phyloP scores from a whole-genome alignment of 2,329 filamentous ascomycete species.

The Penicillium expansum region DNA sequence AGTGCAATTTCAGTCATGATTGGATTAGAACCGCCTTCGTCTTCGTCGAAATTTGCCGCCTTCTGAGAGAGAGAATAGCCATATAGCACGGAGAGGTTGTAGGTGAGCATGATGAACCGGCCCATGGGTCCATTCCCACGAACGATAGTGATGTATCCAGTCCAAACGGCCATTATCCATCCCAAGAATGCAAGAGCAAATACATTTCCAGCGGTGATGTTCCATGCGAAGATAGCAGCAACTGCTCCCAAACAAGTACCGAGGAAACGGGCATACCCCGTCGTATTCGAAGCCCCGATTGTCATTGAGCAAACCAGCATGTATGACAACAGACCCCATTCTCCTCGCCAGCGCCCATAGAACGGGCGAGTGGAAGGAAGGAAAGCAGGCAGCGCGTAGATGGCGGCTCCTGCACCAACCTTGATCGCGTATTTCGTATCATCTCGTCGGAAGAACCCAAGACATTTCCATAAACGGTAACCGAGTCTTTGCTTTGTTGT shows the following conservation, averaged over 20 bases:
- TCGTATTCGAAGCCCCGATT: slow-evolving; percentile 92
- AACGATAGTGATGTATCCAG: slow-evolving; percentile 86
- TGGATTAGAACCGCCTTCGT: slow-evolving; percentile 80
- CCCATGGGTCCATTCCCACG: slow-evolving; percentile 84
- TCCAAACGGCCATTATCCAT: slow-evolving; percentile 74
- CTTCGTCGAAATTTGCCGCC: slow-evolving; percentile 70
- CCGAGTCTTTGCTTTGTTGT: slow-evolving; percentile 32
- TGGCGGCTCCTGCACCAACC: slow-evolving; percentile 81
- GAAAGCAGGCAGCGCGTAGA: slow-evolving; percentile 89
- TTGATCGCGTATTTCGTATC: slow-evolving; percentile 82
- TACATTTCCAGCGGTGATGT: slow-evolving; percentile 69
- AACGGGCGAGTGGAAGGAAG: slow-evolving; percentile 71
- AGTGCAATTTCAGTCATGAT: slow-evolving; percentile 83
- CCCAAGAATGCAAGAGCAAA: slow-evolving; percentile 75
- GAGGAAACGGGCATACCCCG: slow-evolving; percentile 78
- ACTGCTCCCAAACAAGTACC: slow-evolving; percentile 80
- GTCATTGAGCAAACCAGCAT: slow-evolving; percentile 99
- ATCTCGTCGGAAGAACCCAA: slow-evolving; percentile 60
- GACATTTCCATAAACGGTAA: slow-evolving; percentile 42
- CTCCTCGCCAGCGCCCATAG: slow-evolving; percentile 86
- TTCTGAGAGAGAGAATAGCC: slow-evolving; percentile 82
- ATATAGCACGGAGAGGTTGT: slow-evolving; percentile 92
- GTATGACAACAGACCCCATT: slow-evolving; percentile 95
- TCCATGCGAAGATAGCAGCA: slow-evolving; percentile 75
- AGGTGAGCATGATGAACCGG: slow-evolving; percentile 89